These are phyloP conservation scores for Sclerotinia minor DNA, from an alignment of 2,329 filamentous ascomycete genomes.

Conservation along the genomic window DNA sequence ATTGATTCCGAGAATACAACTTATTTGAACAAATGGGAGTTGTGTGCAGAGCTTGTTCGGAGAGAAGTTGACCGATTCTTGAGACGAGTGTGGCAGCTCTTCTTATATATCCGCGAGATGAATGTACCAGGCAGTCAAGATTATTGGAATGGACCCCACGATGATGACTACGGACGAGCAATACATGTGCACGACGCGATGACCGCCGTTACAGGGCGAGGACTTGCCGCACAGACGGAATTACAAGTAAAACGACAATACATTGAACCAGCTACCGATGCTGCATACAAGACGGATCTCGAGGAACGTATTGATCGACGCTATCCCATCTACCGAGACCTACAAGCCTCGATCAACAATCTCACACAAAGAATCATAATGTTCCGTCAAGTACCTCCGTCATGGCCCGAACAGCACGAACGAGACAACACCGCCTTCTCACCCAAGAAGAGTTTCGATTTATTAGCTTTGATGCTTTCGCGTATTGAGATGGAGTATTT, in stretches of 20 bases:
- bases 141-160: slow-evolving; percentile 21
- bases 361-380: slow-evolving; percentile 11
- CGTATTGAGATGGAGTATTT: slow-evolving; percentile 25
- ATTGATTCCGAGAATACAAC: slow-evolving; percentile 16
- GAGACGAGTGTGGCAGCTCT: slow-evolving; percentile 13
- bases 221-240: slow-evolving; percentile 5
- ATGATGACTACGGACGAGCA: slow-evolving; percentile 24
- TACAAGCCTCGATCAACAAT: slow-evolving; percentile 18
- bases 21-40: slow-evolving; percentile 11
- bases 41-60: slow-evolving; percentile 14
- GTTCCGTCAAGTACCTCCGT: slow-evolving; percentile 19
- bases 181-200: slow-evolving; percentile 19
- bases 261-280: slow-evolving; percentile 11
- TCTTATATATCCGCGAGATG: background rate
- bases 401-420: slow-evolving; percentile 24
- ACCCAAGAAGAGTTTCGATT: slow-evolving; percentile 18
- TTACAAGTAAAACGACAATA: slow-evolving; percentile 9
- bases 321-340: slow-evolving; percentile 15
- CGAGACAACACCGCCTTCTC: slow-evolving; percentile 14
- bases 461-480: slow-evolving; percentile 18
- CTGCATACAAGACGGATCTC: slow-evolving; percentile 7
- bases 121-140: slow-evolving; percentile 17
- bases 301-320: slow-evolving; percentile 21
- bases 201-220: slow-evolving; percentile 11
- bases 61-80: slow-evolving; percentile 3